Base-by-base conservation (phyloP, 768 basidiomycete genomes). In the Rhodotorula babjevae region DNA sequence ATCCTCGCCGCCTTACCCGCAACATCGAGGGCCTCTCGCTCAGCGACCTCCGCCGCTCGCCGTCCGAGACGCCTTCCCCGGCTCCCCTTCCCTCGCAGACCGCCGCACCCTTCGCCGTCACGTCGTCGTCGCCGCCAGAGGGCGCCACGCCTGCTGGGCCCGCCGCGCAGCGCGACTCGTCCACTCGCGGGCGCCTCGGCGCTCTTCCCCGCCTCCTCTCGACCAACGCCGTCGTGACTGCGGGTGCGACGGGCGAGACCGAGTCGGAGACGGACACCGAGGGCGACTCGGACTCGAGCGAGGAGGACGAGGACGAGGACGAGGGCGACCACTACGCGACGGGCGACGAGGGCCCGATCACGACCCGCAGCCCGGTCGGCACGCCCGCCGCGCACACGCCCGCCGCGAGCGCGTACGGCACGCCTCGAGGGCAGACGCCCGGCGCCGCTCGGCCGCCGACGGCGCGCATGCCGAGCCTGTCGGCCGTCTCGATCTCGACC, bases 251-350 rank as follows among this genome's bases (percentile, higher is more conserved):
- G 23, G 67, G 23, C 19, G 69, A 63, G 6, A 68, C 55, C 74
- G 81, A 82, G 73, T 79, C 82, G 71, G 81, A 82, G 73, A 73
- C 23, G 15, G 36, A 42, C 33, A 58, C 25, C 66, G 79, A 80
- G 23, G 77, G 81, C 46, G 79, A 81, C 66, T 75, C 79, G 33
- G 73, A 75, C 50, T 70, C 81, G 67, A 18, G 18, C 44, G 81
- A 82, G 9, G 62, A 58, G 15, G 71, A 68, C 31, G 67, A 31
- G 0, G 58, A 62, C 27, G 63, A 56, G 12, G 67, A 69, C 47
- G 74, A 69, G 31, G 60, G 70, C 21, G 68, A 69, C 10, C 56
- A 44, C 6, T 68, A 72, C 61, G 71, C 65, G 49, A 63, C 56
- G 16, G 47, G 64, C 40, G 65, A 74, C 63, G 71, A 73, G 36